These are phyloP conservation scores for Phanerochaete carnosa DNA, from an alignment of 768 basidiomycete genomes.

Conservation along the genomic window DNA sequence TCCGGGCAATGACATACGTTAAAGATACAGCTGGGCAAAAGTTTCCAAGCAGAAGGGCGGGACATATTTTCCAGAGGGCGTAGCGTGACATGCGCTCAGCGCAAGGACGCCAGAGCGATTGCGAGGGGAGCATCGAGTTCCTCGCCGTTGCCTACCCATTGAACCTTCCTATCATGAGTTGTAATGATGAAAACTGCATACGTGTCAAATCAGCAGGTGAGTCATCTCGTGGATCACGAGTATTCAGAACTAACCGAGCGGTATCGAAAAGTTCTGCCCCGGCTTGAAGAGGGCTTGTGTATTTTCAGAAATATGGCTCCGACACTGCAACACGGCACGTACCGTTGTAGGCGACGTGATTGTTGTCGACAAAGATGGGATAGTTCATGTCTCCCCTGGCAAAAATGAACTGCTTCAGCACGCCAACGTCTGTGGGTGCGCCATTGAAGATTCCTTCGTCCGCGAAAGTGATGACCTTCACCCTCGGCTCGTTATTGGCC, in stretches of 20 bases:
- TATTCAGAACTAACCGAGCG: conserved; percentile 20
- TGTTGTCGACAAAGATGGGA: conserved; percentile 25
- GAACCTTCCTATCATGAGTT: conserved; percentile 22
- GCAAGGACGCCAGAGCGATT: conserved; percentile 14
- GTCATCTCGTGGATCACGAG: background rate
- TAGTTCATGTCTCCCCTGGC: conserved; percentile 25
- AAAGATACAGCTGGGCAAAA: conserved; percentile 1
- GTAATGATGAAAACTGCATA: conserved; percentile 26
- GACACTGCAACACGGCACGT: background rate
- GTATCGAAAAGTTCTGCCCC: conserved; percentile 26
- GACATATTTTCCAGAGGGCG: background rate
- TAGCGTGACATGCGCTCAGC: background rate
- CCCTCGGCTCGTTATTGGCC: conserved; percentile 17
- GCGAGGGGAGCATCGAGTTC: conserved; percentile 24
- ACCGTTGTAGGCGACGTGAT: conserved; percentile 26
- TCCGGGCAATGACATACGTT: background rate
- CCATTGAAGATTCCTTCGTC: conserved; percentile 29
- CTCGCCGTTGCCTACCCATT: conserved; percentile 28
- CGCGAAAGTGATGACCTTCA: conserved; percentile 28
- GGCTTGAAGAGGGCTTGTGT: conserved; percentile 26
- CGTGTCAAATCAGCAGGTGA: conserved; percentile 1
- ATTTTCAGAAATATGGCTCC: conserved; percentile 5
- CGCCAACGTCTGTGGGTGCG: conserved; percentile 20
- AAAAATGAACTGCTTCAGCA: conserved; percentile 22
- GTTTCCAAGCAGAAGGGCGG: background rate